These are phyloP conservation scores for Cytospora paraplurivora DNA, from an alignment of 2,329 filamentous ascomycete genomes.

Conservation along the genomic window DNA sequence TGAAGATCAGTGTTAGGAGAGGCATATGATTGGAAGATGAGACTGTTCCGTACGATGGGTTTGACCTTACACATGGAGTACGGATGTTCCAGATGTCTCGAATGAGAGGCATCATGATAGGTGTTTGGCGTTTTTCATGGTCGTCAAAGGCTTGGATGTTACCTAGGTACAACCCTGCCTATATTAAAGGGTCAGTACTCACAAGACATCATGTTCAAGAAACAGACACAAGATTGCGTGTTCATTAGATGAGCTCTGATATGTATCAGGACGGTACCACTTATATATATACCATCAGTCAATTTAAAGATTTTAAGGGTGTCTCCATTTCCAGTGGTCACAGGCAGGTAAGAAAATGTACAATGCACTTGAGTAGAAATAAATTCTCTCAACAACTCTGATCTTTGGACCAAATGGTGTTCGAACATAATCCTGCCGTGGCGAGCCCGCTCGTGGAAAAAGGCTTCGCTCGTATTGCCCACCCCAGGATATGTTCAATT, in stretches of 20 bases:
- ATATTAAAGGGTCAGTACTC: too few species aligned
- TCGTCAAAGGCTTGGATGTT: not conserved
- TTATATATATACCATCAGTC: too few species aligned
- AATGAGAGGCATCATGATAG: not conserved
- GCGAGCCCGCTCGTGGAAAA: not conserved
- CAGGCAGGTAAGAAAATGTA: not conserved
- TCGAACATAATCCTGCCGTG: not conserved
- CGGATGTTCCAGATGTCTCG: not conserved
- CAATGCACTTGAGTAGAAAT: not conserved
- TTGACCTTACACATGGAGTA: not conserved
- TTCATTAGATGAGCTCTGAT: too few species aligned
- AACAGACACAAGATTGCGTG: too few species aligned
- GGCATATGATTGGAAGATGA: not conserved
- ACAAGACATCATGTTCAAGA: too few species aligned
- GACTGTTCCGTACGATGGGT: not conserved
- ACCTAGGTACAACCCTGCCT: not conserved
- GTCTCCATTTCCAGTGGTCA: not conserved
- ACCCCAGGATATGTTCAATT: not conserved
- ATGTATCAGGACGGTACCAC: not conserved
- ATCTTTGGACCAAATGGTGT: not conserved
- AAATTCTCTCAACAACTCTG: not conserved
- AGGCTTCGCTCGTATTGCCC: not conserved
- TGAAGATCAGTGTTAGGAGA: not conserved
- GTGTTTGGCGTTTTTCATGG: not conserved
- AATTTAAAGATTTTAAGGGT: not conserved